These are phyloP conservation scores for Trichophyton simii DNA, from an alignment of 2,329 filamentous ascomycete genomes.

Conservation along the genomic window DNA sequence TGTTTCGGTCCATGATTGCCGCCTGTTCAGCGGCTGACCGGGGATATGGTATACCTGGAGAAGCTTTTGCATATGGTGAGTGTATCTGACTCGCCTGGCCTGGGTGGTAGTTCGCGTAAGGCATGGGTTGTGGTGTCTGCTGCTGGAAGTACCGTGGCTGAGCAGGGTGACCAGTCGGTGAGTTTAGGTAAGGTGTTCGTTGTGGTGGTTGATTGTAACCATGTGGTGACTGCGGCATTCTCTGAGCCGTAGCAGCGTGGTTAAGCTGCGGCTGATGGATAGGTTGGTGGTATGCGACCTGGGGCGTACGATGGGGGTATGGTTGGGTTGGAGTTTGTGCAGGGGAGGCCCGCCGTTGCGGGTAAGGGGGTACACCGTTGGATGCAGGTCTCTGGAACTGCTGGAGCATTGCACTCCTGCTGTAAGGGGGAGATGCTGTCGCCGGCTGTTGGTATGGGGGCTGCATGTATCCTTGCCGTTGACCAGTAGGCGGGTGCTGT, in stretches of 20 bases:
- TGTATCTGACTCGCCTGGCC: constrained; percentile 22
- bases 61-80: constrained; percentile 24
- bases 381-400: constrained; percentile 30
- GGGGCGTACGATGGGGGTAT: constrained; percentile 15
- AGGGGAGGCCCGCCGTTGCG: constrained; percentile 20
- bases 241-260: constrained; percentile 25
- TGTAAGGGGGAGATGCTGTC: constrained; percentile 20
- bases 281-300: constrained; percentile 18
- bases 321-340: constrained; percentile 18
- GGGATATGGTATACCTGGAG: constrained; percentile 23
- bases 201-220: constrained; percentile 23
- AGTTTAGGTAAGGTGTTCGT: constrained; percentile 25
- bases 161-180: constrained; percentile 17
- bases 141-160: constrained; percentile 24
- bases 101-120: constrained; percentile 20
- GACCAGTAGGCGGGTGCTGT: constrained; percentile 23
- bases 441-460: constrained; percentile 24
- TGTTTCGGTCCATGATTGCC: constrained; percentile 27
- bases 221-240: constrained; percentile 13
- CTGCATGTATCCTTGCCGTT: constrained; percentile 25
- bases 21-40: constrained; percentile 31
- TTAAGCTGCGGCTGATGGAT: constrained; percentile 19
- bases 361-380: constrained; percentile 26
- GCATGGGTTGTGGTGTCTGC: constrained; percentile 18
- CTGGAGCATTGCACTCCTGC: constrained; percentile 24